These are phyloP conservation scores for Fusarium xylarioides DNA, from an alignment of 2,329 filamentous ascomycete genomes.

Conservation along the genomic window DNA sequence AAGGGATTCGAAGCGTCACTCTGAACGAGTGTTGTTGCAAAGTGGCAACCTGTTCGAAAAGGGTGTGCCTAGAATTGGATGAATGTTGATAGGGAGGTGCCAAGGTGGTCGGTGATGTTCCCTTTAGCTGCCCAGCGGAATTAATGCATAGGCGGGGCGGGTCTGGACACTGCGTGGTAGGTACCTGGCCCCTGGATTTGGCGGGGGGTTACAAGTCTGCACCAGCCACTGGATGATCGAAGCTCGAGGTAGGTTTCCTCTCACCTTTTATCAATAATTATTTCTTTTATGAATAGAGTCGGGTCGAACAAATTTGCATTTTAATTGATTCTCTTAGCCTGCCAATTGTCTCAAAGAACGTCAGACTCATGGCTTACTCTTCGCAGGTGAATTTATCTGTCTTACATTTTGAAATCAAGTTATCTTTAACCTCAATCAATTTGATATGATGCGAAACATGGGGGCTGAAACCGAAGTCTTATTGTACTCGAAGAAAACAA, in stretches of 20 bases:
- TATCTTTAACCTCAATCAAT: not conserved
- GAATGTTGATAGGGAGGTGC: slow-evolving; percentile 41
- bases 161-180: slow-evolving; percentile 9
- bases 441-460: not conserved
- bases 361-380: not conserved
- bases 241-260: not conserved
- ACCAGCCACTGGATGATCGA: slow-evolving; percentile 14
- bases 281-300: not conserved
- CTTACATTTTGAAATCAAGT: not conserved
- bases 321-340: not conserved
- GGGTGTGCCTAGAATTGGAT: slow-evolving; percentile 28
- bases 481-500: not conserved
- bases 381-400: not conserved
- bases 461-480: not conserved
- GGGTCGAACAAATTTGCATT: not conserved
- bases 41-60: slow-evolving; percentile 38
- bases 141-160: slow-evolving; percentile 22
- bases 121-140: slow-evolving; percentile 36
- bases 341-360: not conserved
- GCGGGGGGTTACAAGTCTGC: not conserved
- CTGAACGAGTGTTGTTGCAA: slow-evolving; percentile 26
- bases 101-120: slow-evolving; percentile 40
- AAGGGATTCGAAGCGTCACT: not conserved
- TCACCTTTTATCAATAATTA: not conserved
- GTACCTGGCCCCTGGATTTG: slow-evolving; percentile 31